phyloP scores from a whole-genome alignment of 208 protist genomes.

The Acanthamoeba sp. region DNA sequence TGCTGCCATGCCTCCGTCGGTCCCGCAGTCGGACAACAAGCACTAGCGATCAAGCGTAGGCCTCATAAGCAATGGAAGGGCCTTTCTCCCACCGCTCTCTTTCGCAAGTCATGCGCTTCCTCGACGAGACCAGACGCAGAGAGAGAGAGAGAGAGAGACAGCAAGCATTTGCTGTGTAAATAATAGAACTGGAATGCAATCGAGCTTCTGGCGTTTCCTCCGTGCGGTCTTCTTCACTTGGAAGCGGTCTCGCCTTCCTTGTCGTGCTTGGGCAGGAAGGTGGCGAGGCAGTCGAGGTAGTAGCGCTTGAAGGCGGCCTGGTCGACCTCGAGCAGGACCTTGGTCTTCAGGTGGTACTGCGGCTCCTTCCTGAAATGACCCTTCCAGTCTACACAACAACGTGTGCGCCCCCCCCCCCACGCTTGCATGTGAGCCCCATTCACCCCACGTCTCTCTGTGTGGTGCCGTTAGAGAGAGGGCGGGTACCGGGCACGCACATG shows the following conservation, averaged over 20 bases:
- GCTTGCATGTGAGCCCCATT: background rate
- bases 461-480: background rate
- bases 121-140: too few species aligned
- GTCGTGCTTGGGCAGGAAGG: background rate
- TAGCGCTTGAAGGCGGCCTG: constrained; percentile 8
- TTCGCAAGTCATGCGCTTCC: too few species aligned
- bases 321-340: constrained; percentile 20
- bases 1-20: background rate
- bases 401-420: too few species aligned
- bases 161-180: too few species aligned
- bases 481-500: constrained; percentile 56
- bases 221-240: too few species aligned
- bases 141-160: too few species aligned
- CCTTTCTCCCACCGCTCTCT: too few species aligned
- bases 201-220: too few species aligned
- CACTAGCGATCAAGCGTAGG: too few species aligned
- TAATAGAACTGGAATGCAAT: too few species aligned
- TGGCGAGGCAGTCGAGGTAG: constrained; percentile 38
- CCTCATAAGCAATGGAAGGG: background rate
- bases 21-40: background rate
- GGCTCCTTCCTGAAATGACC: constrained; percentile 44
- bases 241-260: too few species aligned
- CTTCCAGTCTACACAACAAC: constrained; percentile 47
- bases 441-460: too few species aligned
- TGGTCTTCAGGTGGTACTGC: constrained; percentile 34